A percentile compares a stretch with the other conserved stretches of the same genome.
Evolutionary conservation across 345 rosid species (phyloP).

Genomic region (Populus alba): DNA sequence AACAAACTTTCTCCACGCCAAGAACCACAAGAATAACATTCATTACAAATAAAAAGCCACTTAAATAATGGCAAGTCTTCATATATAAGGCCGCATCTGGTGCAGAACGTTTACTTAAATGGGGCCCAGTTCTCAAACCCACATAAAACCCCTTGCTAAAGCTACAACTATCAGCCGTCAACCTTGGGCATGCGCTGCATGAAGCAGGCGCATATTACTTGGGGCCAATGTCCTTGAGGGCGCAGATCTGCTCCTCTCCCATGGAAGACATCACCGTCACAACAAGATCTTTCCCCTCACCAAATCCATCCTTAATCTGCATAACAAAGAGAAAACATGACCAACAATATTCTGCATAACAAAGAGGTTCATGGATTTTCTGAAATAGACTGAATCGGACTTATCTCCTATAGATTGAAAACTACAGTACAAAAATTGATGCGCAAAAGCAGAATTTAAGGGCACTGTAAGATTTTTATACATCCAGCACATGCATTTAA

Average conservation of each 20-base stretch:
- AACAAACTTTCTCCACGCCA: constrained; percentile 8
- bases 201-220: neutral
- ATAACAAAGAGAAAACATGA: neutral
- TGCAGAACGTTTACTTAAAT: neutral
- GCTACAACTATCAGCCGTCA: constrained; percentile 14
- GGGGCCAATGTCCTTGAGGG: constrained; percentile 33
- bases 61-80: constrained; percentile 9
- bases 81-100: constrained; percentile 4
- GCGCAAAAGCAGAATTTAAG: neutral
- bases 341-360: neutral
- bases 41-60: constrained; percentile 7
- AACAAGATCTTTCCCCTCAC: constrained; percentile 28
- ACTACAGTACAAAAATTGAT: neutral
- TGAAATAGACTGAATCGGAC: neutral
- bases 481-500: neutral
- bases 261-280: constrained; percentile 33
- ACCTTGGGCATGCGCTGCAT: neutral
- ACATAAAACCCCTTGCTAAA: constrained; percentile 3
- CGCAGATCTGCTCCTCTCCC: constrained; percentile 39
- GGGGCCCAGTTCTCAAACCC: constrained; percentile 5
- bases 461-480: neutral
- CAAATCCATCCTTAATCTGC: constrained; percentile 34
- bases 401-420: neutral
- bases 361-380: neutral
- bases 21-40: constrained; percentile 13